Conservation (phyloP, 116 monocot species). For the Iris pallida region DNA sequence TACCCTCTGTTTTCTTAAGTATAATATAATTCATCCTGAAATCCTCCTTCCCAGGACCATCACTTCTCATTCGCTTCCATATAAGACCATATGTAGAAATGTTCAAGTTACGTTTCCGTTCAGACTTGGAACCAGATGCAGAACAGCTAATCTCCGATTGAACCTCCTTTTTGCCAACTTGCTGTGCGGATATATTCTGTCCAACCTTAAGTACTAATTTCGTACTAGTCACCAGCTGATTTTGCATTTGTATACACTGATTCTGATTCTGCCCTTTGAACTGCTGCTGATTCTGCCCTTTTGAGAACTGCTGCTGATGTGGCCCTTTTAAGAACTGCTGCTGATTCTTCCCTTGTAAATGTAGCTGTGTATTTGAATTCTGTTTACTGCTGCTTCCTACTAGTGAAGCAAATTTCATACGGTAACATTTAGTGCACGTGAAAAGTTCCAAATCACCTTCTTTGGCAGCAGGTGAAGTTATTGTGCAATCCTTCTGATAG, state of each 20-base stretch:
- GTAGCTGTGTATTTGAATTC: background rate
- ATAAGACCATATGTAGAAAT: slow-evolving; percentile 45
- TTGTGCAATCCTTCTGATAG: slow-evolving; percentile 58
- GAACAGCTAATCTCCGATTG: slow-evolving; percentile 10
- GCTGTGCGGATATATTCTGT: background rate
- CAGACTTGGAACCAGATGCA: slow-evolving; percentile 5
- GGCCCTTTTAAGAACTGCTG: slow-evolving; percentile 8
- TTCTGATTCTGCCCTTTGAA: slow-evolving; percentile 12
- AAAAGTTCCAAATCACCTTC: slow-evolving; percentile 14
- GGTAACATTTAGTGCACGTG: slow-evolving; percentile 51
- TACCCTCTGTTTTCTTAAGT: slow-evolving; percentile 32
- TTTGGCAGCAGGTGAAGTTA: slow-evolving; percentile 14
- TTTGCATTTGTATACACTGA: too few species aligned
- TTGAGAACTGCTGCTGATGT: background rate
- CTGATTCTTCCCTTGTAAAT: background rate
- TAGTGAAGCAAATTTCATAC: slow-evolving; percentile 10
- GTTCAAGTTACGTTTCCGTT: slow-evolving; percentile 20
- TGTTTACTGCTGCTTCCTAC: too few species aligned
- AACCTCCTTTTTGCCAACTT: slow-evolving; percentile 8
- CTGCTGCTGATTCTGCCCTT: background rate
- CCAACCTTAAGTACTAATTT: slow-evolving; percentile 14
- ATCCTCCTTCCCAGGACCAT: slow-evolving; percentile 28
- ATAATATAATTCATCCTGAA: slow-evolving; percentile 56
- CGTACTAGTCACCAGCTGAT: background rate
- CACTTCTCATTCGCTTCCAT: slow-evolving; percentile 50